Evolutionary conservation across 73 alveolate species (phyloP).

Genomic region (Blepharisma japonicum): DNA sequence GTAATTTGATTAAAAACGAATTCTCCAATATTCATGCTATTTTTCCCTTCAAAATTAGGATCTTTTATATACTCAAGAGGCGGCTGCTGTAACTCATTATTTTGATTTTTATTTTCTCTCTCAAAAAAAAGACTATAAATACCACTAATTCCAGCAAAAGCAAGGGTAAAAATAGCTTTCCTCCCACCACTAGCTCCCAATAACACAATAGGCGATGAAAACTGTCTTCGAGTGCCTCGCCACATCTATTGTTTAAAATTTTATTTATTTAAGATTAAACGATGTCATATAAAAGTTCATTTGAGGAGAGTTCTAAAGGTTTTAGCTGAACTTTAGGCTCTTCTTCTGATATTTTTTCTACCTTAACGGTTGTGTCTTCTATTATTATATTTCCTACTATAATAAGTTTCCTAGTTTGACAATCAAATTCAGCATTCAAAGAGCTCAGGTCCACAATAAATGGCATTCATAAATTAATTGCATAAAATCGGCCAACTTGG

Average conservation of each 20-base stretch:
- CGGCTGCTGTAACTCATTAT: too few species aligned
- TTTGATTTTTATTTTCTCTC: background rate
- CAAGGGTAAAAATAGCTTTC: background rate
- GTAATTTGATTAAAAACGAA: too few species aligned
- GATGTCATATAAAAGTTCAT: constrained; percentile 4
- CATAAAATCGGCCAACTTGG: constrained; percentile 39
- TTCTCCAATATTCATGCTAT: too few species aligned
- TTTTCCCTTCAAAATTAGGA: too few species aligned
- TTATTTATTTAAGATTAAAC: background rate
- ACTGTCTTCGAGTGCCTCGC: background rate
- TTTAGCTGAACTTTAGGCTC: background rate
- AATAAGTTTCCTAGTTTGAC: constrained; percentile 3
- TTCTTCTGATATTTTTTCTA: background rate
- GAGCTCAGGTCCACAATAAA: constrained; percentile 26
- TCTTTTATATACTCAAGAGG: too few species aligned
- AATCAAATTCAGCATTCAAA: constrained; percentile 34
- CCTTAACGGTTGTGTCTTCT: background rate
- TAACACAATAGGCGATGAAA: background rate
- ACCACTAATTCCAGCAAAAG: background rate
- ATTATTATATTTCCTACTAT: background rate
- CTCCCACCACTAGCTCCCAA: background rate
- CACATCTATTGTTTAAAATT: background rate
- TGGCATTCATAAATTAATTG: constrained; percentile 35
- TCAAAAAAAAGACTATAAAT: background rate
- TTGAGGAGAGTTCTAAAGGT: constrained; percentile 13